Base-by-base conservation (phyloP, 345 rosid species). In the Eucalyptus paniculata region DNA sequence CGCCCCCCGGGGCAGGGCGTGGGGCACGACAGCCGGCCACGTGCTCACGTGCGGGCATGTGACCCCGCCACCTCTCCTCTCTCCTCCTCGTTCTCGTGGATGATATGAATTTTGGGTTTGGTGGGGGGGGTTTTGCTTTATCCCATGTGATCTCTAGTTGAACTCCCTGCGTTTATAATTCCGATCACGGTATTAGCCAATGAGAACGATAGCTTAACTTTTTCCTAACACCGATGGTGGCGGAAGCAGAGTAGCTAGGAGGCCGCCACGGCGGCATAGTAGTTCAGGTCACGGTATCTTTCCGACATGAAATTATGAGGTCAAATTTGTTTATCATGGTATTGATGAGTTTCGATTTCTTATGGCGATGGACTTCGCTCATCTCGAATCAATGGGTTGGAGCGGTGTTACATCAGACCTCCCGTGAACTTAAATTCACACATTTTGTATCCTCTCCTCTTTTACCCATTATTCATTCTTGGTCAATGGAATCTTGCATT, bases 21-120 rank as follows among this genome's bases (percentile, higher is more conserved):
- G 5, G 77, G 37, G 77, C 40, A 89, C 86, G 92, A 90, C 94
- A 94, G 93, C 95, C 94, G 92, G 85, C 94, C 95, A 94, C 96
- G 94, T 95, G 94, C 88, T 51, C 96, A 95, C 96, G 95, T 95
- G 97, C 92, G 89, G 47, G 90, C 98, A 96, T 94, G 97, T 93
- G 96, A 93, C 86, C 40, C 87, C 87, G 88, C 87, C 77, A 56
- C 89, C 44, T 13, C 19, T 26, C 9, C 24, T 3, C 56, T 10
- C n/a, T 32, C 23, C 47, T 37, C 83, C 83, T 21, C 83, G 47
- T 91, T 92, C 93, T 90, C 89, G 88, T 87, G 45, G 88, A 47
- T 80, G 85, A 60, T 85, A 90, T 93, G 88, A 87, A 87, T 88
- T 21, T 87, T 60, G 86, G n/a, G 40, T 65, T 86, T 40, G 90